Conservation (phyloP, 2,329 filamentous ascomycete genomes). For the Exutisphaerella laricina region DNA sequence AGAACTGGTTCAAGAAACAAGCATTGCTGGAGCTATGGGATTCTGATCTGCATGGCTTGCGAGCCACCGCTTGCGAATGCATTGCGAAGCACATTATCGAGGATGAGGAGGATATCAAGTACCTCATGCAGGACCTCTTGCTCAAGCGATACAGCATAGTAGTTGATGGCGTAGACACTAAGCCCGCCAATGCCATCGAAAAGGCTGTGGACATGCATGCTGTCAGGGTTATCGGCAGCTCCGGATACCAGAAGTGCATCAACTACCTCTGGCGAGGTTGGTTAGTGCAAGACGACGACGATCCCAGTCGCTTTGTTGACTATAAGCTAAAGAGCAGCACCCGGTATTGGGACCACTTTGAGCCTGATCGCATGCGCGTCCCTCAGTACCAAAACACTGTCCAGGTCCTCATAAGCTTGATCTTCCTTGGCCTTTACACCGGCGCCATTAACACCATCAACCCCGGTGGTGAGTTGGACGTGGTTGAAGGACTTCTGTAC, state of each 20-base stretch:
- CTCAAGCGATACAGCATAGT: slow-evolving; percentile 85
- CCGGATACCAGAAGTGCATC: slow-evolving; percentile 94
- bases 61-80: slow-evolving; percentile 80
- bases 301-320: slow-evolving; percentile 82
- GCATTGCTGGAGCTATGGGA: slow-evolving; percentile 83
- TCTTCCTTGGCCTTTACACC: slow-evolving; percentile 83
- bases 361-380: slow-evolving; percentile 89
- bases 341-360: slow-evolving; percentile 73
- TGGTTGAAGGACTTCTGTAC: slow-evolving; percentile 79
- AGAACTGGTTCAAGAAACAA: slow-evolving; percentile 75
- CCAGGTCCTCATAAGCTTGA: slow-evolving; percentile 75
- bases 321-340: slow-evolving; percentile 78
- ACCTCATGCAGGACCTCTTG: slow-evolving; percentile 73
- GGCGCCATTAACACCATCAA: slow-evolving; percentile 89
- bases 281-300: slow-evolving; percentile 91
- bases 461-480: slow-evolving; percentile 71
- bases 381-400: slow-evolving; percentile 89
- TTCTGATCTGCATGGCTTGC: slow-evolving; percentile 71
- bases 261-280: slow-evolving; percentile 90
- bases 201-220: slow-evolving; percentile 91
- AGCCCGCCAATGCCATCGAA: slow-evolving; percentile 82
- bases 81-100: slow-evolving; percentile 88
- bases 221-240: slow-evolving; percentile 78
- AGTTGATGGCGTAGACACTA: slow-evolving; percentile 63
- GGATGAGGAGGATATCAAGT: slow-evolving; percentile 68